Percentiles rank a stretch among this genome's conserved stretches.
These are phyloP conservation scores for Calonectria multiphialidica DNA, from an alignment of 2,329 filamentous ascomycete species.

Conservation along the genomic window DNA sequence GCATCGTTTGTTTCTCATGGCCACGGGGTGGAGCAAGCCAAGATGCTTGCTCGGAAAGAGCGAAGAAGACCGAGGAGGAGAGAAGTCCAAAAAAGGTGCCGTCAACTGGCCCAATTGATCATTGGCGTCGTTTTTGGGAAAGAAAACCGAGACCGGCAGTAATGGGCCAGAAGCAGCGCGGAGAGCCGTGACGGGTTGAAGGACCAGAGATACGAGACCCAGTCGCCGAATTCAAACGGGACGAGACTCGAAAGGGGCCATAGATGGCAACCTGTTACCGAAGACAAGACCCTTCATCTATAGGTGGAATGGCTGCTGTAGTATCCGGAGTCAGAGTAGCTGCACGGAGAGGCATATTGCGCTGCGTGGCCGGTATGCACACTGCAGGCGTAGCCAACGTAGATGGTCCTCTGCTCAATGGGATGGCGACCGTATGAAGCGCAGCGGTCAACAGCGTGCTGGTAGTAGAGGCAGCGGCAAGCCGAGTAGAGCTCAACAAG, in stretches of 20 bases:
- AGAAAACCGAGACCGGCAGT: conserved; percentile 55
- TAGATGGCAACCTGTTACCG: conserved; percentile 58
- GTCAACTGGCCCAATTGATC: conserved; percentile 18
- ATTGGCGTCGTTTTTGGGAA: conserved; percentile 42
- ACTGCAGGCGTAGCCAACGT: conserved; percentile 84
- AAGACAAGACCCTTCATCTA: conserved; percentile 68
- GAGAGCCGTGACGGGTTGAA: conserved; percentile 62
- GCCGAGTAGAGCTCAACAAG: conserved; percentile 87
- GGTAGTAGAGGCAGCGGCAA: conserved; percentile 89
- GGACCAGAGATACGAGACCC: conserved; percentile 64
- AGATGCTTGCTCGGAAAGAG: conserved; percentile 16
- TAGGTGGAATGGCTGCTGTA: conserved; percentile 62
- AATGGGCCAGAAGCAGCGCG: conserved; percentile 60
- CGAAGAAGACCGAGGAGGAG: conserved; percentile 17
- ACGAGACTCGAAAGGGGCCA: conserved; percentile 56
- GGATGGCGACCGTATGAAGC: conserved; percentile 79
- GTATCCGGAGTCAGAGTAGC: conserved; percentile 68
- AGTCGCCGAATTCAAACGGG: conserved; percentile 58
- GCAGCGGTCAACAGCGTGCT: conserved; percentile 88
- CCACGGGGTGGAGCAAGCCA: conserved; percentile 24
- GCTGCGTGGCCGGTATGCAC: conserved; percentile 49
- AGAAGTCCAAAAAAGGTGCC: not conserved
- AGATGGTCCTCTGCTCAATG: conserved; percentile 80
- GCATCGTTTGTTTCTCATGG: conserved; percentile 39
- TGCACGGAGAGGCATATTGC: conserved; percentile 54